Evolutionary conservation across 768 basidiomycete species (phyloP), one percentile per base, ranked within the genome.

Genomic region (Suillus lakei): DNA sequence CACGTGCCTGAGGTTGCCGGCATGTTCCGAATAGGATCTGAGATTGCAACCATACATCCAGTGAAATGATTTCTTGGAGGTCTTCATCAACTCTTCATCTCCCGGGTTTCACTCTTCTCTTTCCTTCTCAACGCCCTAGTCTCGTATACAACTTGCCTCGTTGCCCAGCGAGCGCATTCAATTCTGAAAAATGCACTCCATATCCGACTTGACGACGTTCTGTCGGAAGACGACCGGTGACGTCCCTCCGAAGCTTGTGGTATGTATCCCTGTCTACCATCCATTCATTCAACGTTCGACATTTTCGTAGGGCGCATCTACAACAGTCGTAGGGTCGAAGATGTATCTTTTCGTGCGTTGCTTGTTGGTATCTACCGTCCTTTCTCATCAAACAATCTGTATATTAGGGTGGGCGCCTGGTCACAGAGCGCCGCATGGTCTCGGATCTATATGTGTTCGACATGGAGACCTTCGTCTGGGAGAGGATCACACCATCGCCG

Each of bases 361-460:
- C 23, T 8, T 15, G 0, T 23, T 12, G 34, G 2, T 30, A 5
- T 21, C 36, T 15, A 46, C 23, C 23, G 9, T 38, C 43, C 34
- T 7, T 0, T 13, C 3, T n/a, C 50, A 18, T 54, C 32, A 53
- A 39, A 26, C 21, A 64, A 21, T 65, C 39, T n/a, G 0, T 63
- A 12, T 58, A 23, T 5, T 68, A 94, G 92, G 97, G 95, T 51
- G 96, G 96, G 18, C 86, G 96, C 41, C 82, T 93, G 61, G 95
- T 96, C 63, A 85, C 92, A 16, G 92, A 93, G 66, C 89, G 95
- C 41, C 85, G 89, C 67, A 96, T 98, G 90, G 91, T 95, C 58
- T 86, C 91, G 43, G 94, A 96, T 79, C 85, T 99, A 71, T 98
- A 95, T 79, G 82, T 88, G 44, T 95, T 99, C 75, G 91, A 98